phyloP scores from a whole-genome alignment of 2,329 filamentous ascomycete species.

The Trichophaea hybrida region DNA sequence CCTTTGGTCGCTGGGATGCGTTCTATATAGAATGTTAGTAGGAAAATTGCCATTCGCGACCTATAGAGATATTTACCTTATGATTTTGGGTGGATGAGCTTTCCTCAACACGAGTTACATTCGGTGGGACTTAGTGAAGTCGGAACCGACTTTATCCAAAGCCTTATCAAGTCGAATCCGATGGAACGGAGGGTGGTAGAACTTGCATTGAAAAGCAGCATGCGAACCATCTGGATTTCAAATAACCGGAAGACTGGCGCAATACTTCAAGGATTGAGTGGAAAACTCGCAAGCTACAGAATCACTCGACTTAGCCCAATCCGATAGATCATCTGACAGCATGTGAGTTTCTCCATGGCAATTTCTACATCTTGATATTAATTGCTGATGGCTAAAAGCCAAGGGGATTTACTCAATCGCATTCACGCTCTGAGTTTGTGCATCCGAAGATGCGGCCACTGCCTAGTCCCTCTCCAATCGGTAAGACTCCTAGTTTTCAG shows the following conservation, averaged over 20 bases:
- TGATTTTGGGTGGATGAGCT: background rate
- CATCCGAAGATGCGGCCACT: too few species aligned
- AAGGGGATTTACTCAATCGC: too few species aligned
- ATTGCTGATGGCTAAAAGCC: too few species aligned
- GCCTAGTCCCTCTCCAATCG: too few species aligned
- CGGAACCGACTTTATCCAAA: conserved; percentile 6
- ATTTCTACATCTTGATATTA: too few species aligned
- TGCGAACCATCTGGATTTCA: background rate
- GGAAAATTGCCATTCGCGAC: conserved; percentile 6
- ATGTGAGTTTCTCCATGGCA: too few species aligned
- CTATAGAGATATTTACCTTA: background rate
- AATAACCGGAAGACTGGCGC: background rate
- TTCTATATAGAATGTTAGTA: conserved; percentile 6
- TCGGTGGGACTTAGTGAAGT: background rate
- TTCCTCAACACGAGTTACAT: conserved; percentile 1
- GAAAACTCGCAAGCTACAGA: background rate
- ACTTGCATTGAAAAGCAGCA: conserved; percentile 1
- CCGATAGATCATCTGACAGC: too few species aligned
- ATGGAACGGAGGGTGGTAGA: background rate
- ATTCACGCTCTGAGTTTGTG: too few species aligned
- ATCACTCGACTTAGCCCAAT: too few species aligned
- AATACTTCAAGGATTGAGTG: background rate
- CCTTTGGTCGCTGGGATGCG: conserved; percentile 13
- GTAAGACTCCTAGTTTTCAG: too few species aligned
- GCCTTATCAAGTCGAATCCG: conserved; percentile 3